A percentile compares a stretch with the other conserved stretches of the same genome.
Evolutionary conservation across 2,329 filamentous ascomycete genomes (phyloP).

Genomic region (Mollisiaceae sp.): DNA sequence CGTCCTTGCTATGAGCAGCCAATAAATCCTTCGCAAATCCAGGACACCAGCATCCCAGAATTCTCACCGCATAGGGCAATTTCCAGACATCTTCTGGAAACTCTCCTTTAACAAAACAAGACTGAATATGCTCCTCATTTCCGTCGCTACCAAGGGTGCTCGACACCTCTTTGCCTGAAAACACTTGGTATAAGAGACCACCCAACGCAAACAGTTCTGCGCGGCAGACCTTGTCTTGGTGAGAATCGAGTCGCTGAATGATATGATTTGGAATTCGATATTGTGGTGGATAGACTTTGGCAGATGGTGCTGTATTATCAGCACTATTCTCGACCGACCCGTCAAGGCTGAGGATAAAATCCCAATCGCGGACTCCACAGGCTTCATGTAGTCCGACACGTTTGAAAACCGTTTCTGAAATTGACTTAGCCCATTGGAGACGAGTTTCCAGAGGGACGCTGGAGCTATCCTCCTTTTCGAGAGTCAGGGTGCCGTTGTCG

Average conservation of each 20-base stretch:
- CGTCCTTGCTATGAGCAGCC: constrained; percentile 11
- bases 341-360: constrained; percentile 25
- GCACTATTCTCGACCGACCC: constrained; percentile 23
- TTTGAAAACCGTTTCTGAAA: constrained; percentile 17
- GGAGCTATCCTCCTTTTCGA: background rate
- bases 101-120: constrained; percentile 17
- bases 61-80: constrained; percentile 24
- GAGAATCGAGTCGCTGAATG: constrained; percentile 7
- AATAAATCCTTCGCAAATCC: constrained; percentile 25
- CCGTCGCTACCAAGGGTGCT: constrained; percentile 2
- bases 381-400: constrained; percentile 8
- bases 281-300: constrained; percentile 26
- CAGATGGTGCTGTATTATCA: background rate
- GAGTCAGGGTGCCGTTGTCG: background rate
- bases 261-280: constrained; percentile 25
- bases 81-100: constrained; percentile 31
- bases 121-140: constrained; percentile 15
- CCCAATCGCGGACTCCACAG: constrained; percentile 25
- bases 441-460: constrained; percentile 8
- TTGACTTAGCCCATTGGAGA: constrained; percentile 20
- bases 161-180: constrained; percentile 25
- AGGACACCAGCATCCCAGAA: constrained; percentile 30
- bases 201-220: constrained; percentile 30
- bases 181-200: constrained; percentile 25
- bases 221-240: constrained; percentile 25